Evolutionary conservation across 2,329 filamentous ascomycete species (phyloP).

Genomic region (Tolypocladium amazonense): DNA sequence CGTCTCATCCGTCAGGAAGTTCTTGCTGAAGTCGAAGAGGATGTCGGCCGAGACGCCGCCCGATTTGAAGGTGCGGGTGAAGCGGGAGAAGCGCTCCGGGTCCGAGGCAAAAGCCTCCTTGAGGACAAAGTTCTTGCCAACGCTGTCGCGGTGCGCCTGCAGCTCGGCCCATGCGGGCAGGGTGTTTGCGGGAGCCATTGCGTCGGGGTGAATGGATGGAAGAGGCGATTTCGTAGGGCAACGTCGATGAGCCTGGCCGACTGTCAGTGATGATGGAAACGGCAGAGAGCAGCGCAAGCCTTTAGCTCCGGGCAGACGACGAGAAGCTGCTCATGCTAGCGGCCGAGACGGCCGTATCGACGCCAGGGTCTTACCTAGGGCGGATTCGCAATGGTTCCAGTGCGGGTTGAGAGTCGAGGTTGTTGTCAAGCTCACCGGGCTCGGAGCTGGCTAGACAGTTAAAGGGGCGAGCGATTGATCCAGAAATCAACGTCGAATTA

Average conservation of each 20-base stretch:
- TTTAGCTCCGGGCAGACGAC: neutral
- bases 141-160: slow-evolving; percentile 76
- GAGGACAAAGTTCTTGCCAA: slow-evolving; percentile 82
- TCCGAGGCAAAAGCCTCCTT: slow-evolving; percentile 90
- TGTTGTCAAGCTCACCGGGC: neutral
- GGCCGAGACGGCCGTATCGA: neutral
- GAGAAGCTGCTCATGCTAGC: neutral
- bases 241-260: neutral
- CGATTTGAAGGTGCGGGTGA: slow-evolving; percentile 77
- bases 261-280: neutral
- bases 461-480: neutral
- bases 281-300: neutral
- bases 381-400: neutral
- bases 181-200: slow-evolving; percentile 74
- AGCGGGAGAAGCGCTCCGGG: slow-evolving; percentile 78
- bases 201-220: neutral
- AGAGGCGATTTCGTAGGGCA: neutral
- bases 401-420: neutral
- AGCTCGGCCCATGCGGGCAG: slow-evolving; percentile 83
- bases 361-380: neutral
- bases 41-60: slow-evolving; percentile 75
- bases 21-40: slow-evolving; percentile 98
- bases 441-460: neutral
- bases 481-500: neutral
- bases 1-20: slow-evolving; percentile 92